Conservation (phyloP, 1,139 yeast genomes). For the Pichia sp. region DNA sequence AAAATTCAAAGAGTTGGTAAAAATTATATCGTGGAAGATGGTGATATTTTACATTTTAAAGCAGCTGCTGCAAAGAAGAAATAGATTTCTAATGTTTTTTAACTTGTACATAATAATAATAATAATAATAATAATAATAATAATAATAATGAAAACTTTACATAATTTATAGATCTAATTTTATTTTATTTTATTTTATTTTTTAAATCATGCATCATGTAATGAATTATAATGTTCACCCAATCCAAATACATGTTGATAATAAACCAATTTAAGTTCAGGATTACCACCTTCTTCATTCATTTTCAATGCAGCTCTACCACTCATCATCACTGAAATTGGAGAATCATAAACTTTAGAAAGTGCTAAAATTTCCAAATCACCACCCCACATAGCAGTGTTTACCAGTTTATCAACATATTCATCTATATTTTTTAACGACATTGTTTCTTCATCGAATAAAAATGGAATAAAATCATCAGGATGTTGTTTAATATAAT, state of each 20-base stretch:
- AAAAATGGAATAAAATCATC: conserved; percentile 77
- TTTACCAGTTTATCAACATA: conserved; percentile 61
- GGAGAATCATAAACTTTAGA: conserved; percentile 63
- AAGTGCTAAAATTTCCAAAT: conserved; percentile 79
- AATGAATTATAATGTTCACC: conserved; percentile 95
- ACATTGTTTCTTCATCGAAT: conserved; percentile 67
- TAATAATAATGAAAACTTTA: background rate
- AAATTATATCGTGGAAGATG: conserved; percentile 87
- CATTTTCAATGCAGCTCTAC: conserved; percentile 54
- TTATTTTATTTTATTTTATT: background rate
- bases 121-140: no score
- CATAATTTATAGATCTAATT: background rate
- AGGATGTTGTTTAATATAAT: conserved; percentile 54
- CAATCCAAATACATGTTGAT: conserved; percentile 77
- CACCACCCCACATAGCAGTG: conserved; percentile 96
- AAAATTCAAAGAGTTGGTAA: conserved; percentile 92
- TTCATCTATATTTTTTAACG: conserved; percentile 55
- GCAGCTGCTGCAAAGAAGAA: conserved; percentile 91
- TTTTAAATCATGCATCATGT: conserved; percentile 35
- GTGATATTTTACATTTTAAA: conserved; percentile 89
- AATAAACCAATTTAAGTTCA: conserved; percentile 68
- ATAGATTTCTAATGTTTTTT: background rate
- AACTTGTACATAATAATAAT: background rate
- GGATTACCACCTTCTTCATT: conserved; percentile 47
- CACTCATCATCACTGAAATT: conserved; percentile 70